phyloP scores from a whole-genome alignment of 2,329 filamentous ascomycete genomes.

The Fonsecaea pedrosoi region DNA sequence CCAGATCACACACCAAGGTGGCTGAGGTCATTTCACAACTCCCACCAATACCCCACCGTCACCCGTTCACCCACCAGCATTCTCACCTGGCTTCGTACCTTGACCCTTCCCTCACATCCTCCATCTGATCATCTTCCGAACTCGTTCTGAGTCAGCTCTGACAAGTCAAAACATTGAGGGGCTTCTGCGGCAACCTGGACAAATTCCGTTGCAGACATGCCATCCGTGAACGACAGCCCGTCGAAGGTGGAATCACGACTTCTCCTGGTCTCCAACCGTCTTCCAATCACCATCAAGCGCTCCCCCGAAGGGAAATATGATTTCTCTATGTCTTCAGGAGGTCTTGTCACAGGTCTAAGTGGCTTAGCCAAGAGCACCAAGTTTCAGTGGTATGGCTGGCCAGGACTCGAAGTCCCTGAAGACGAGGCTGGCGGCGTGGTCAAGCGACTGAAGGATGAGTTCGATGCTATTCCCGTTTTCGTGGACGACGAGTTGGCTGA shows the following conservation, averaged over 20 bases:
- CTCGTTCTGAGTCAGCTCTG: slow-evolving; percentile 18
- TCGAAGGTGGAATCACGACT: slow-evolving; percentile 55
- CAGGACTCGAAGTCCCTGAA: slow-evolving; percentile 88
- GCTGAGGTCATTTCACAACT: not conserved
- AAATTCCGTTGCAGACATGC: slow-evolving; percentile 29
- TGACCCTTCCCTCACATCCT: not conserved
- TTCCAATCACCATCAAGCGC: slow-evolving; percentile 96
- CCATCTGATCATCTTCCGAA: slow-evolving; percentile 10
- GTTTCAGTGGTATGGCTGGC: slow-evolving; percentile 99
- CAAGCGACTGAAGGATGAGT: slow-evolving; percentile 81
- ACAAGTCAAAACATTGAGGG: not conserved
- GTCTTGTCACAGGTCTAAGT: slow-evolving; percentile 90
- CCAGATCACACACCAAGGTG: not conserved
- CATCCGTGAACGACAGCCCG: slow-evolving; percentile 30
- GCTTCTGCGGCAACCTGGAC: not conserved
- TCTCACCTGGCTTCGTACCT: not conserved
- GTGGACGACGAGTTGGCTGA: slow-evolving; percentile 93
- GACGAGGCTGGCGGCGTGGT: slow-evolving; percentile 77
- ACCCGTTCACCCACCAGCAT: not conserved
- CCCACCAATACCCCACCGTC: not conserved
- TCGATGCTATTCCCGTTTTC: slow-evolving; percentile 89
- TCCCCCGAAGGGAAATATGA: slow-evolving; percentile 89
- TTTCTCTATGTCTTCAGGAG: slow-evolving; percentile 96
- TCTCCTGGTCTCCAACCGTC: slow-evolving; percentile 88
- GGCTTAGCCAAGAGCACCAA: slow-evolving; percentile 92